These are phyloP conservation scores for Triticum turgidum DNA, from an alignment of 176 grass and related monocot species.

Conservation along the genomic window DNA sequence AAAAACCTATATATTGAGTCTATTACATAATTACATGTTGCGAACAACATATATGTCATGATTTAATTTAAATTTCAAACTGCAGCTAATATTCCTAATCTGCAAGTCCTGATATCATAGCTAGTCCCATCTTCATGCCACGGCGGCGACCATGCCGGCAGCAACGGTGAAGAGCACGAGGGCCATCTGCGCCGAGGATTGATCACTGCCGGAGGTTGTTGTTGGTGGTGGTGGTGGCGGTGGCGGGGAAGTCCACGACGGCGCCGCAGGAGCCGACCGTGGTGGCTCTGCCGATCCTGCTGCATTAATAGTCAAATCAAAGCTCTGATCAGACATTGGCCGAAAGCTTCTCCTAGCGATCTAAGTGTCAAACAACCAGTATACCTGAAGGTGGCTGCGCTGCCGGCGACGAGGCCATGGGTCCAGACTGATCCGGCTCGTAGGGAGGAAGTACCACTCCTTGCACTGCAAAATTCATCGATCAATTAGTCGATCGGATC, in stretches of 20 bases:
- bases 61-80: background rate
- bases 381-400: slow-evolving; percentile 29
- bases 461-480: slow-evolving; percentile 16
- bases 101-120: background rate
- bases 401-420: background rate
- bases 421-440: background rate
- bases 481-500: background rate
- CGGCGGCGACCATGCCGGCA: background rate
- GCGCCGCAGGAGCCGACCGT: background rate
- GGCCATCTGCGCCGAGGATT: background rate
- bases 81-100: background rate
- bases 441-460: slow-evolving; percentile 39
- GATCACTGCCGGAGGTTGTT: background rate
- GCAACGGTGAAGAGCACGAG: background rate
- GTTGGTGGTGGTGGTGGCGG: background rate
- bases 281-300: background rate
- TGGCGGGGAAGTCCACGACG: background rate
- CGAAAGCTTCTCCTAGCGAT: background rate
- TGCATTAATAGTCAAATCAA: background rate
- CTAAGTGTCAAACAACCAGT: background rate
- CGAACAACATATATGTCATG: background rate
- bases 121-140: background rate
- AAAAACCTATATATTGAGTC: too few relatives aligned
- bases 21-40: background rate
- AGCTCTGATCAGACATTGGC: background rate